phyloP scores from a whole-genome alignment of 345 rosid genomes.

The Lagerstroemia speciosa region DNA sequence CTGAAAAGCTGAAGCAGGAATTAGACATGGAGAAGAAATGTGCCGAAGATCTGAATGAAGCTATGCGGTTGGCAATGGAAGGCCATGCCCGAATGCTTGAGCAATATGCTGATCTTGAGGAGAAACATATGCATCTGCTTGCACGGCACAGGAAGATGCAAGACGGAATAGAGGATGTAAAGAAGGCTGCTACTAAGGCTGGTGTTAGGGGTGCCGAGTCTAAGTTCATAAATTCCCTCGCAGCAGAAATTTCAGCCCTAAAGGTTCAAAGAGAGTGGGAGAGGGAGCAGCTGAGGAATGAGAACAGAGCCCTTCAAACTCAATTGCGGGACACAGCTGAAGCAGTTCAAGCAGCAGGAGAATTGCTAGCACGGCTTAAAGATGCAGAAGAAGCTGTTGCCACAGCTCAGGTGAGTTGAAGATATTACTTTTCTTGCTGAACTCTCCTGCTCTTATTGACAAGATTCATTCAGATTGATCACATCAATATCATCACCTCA shows the following conservation, averaged over 20 bases:
- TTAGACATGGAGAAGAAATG: slow-evolving; percentile 76
- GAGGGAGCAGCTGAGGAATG: slow-evolving; percentile 73
- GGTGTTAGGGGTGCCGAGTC: slow-evolving; percentile 95
- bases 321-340: slow-evolving; percentile 92
- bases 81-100: slow-evolving; percentile 96
- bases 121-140: slow-evolving; percentile 82
- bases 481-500: too few relatives aligned
- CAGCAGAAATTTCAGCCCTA: slow-evolving; percentile 82
- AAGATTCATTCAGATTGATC: too few relatives aligned
- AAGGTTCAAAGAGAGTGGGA: slow-evolving; percentile 82
- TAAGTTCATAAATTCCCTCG: slow-evolving; percentile 84
- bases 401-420: slow-evolving; percentile 48
- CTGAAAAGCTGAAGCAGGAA: slow-evolving; percentile 64
- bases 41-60: slow-evolving; percentile 73
- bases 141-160: slow-evolving; percentile 83
- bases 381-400: slow-evolving; percentile 86
- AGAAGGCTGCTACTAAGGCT: slow-evolving; percentile 84
- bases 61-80: slow-evolving; percentile 94
- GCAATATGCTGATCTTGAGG: slow-evolving; percentile 93
- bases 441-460: neutral
- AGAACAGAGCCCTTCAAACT: slow-evolving; percentile 76
- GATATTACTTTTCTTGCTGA: slow-evolving; percentile 4
- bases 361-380: slow-evolving; percentile 84
- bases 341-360: slow-evolving; percentile 98
- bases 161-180: slow-evolving; percentile 89